A percentile compares a stretch with the other conserved stretches of the same genome.
These are phyloP conservation scores for Boletus bicolor DNA, from an alignment of 768 basidiomycete species.

Conservation along the genomic window DNA sequence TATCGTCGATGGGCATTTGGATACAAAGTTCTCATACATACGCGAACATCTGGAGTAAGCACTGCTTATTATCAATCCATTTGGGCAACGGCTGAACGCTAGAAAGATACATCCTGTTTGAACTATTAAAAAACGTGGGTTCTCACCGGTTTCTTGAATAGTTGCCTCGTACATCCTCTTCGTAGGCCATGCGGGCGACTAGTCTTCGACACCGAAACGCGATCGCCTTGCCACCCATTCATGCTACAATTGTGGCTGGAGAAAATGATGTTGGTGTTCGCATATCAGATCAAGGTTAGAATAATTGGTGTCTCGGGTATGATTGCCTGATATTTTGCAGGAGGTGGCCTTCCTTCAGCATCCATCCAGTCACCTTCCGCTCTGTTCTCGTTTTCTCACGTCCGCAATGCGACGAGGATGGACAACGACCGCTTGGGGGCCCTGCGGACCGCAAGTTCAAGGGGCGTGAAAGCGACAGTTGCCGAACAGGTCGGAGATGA, in stretches of 20 bases:
- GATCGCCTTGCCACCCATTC: conserved; percentile 55
- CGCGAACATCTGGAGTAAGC: conserved; percentile 81
- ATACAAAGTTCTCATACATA: conserved; percentile 77
- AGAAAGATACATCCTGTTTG: conserved; percentile 78
- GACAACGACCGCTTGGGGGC: conserved; percentile 65
- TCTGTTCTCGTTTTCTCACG: conserved; percentile 86
- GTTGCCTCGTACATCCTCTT: not conserved
- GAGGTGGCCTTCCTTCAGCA: conserved; percentile 63
- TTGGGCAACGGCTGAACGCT: not conserved
- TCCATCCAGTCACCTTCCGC: conserved; percentile 65
- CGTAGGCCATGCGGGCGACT: conserved; percentile 72
- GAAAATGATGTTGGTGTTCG: conserved; percentile 74
- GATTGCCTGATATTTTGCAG: conserved; percentile 35
- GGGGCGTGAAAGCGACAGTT: conserved; percentile 74
- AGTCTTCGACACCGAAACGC: conserved; percentile 45
- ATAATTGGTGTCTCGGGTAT: not conserved
- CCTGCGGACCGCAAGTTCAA: conserved; percentile 57
- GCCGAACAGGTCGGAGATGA: conserved; percentile 62
- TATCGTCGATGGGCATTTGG: conserved; percentile 66
- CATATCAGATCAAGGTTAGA: conserved; percentile 84
- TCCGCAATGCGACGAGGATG: conserved; percentile 70
- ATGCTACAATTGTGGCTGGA: conserved; percentile 72
- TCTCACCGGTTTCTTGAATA: not conserved
- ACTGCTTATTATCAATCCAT: not conserved
- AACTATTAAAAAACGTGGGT: conserved; percentile 84